Evolutionary conservation across 2,329 filamentous ascomycete species (phyloP), one percentile per base, ranked within the genome.

Genomic region (Sordariomycetes sp.): DNA sequence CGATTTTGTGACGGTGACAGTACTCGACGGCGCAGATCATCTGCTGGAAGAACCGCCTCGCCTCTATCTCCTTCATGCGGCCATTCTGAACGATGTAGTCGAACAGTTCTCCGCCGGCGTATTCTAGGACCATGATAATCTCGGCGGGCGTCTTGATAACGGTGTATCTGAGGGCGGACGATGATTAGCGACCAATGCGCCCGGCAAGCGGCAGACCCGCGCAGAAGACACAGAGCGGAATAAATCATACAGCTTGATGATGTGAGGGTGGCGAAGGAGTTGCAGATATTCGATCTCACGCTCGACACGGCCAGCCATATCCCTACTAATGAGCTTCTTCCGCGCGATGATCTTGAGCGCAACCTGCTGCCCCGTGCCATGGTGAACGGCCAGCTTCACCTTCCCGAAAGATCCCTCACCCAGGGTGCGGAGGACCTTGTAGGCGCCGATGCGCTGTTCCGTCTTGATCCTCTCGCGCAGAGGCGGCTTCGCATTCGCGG

Each of bases 91-190:
- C 94, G 62, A 99, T 94, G 74, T 97, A 97, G 73, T 99, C 93
- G 74, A 99, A 99, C 60, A 99, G 80, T 73, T 99, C 94, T 61
- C 90, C 90, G 61, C 94, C 94, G 50, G 94, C 94, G 73, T 96
- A 99, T 73, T 99, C 94, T 64, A 99, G 83, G 54, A 99, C 94
- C 94, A 99, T 99, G 72, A 97, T 94, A 70, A 99, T 99, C 71
- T 99, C 94, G 61, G 82, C 85, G 25, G 86, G 84, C 7, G 93
- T 97, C 62, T 96, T 97, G 71, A 99, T 97, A 63, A 99, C 94
- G 34, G 94, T 97, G 73, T 90, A 96, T 59, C 90, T 94, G 40
- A 1, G 51, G 43, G 18, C 8, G 20, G 32, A 14, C 18, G 28
- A 32, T 52, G 37, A 48, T 58, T 37, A 53, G 53, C 35, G 10